A percentile compares a stretch with the other conserved stretches of the same genome.
Evolutionary conservation across 805 yeast species (phyloP).

Genomic region (Pichia exigua): DNA sequence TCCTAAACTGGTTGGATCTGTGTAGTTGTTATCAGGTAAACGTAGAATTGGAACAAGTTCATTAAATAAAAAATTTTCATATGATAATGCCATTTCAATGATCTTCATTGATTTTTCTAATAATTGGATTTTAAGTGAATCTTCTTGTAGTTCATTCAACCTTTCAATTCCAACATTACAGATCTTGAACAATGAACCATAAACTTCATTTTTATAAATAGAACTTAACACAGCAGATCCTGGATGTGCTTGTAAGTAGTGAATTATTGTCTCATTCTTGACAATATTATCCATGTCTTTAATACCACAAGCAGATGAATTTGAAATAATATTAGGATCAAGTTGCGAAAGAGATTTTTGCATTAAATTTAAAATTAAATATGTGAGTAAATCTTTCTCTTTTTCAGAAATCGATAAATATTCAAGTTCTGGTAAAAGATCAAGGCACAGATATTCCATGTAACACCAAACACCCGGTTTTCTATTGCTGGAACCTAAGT

Average conservation of each 20-base stretch:
- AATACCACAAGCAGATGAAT: constrained; percentile 39
- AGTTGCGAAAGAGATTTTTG: constrained; percentile 41
- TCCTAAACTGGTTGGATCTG: constrained; percentile 31
- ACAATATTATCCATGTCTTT: constrained; percentile 42
- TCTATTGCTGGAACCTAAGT: constrained; percentile 55
- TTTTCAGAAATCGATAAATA: constrained; percentile 28
- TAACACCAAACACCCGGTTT: constrained; percentile 74
- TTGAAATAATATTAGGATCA: constrained; percentile 43
- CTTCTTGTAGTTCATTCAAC: constrained; percentile 32
- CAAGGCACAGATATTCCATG: constrained; percentile 60
- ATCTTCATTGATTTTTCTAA: constrained; percentile 38
- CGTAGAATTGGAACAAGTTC: constrained; percentile 44
- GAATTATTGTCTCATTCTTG: constrained; percentile 30
- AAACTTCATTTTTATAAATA: constrained; percentile 52
- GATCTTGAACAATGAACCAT: constrained; percentile 47
- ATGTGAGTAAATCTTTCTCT: constrained; percentile 42
- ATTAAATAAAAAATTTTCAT: constrained; percentile 55
- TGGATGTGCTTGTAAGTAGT: constrained; percentile 59
- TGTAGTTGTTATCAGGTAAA: constrained; percentile 32
- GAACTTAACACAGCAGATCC: constrained; percentile 57
- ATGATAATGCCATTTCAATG: constrained; percentile 36
- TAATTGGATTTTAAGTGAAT: constrained; percentile 29
- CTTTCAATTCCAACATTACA: constrained; percentile 54
- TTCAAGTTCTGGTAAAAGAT: constrained; percentile 51
- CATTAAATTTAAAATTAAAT: constrained; percentile 44